phyloP scores from a whole-genome alignment of 306 rosid genomes.

The Cercis canadensis region DNA sequence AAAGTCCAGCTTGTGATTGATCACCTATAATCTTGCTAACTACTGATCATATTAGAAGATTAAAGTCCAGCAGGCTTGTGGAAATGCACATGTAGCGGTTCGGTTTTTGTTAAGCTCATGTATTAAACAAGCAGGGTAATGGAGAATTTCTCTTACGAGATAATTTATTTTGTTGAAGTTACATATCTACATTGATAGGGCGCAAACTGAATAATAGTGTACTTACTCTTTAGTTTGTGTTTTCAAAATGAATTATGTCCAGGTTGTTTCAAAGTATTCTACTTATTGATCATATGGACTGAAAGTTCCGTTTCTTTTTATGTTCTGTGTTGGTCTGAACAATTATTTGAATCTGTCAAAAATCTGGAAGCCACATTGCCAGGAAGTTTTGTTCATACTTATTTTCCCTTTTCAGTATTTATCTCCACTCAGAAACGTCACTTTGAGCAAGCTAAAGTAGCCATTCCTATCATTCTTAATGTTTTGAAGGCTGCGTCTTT shows the following conservation, averaged over 20 bases:
- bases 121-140: not conserved
- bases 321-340: constrained; percentile 23
- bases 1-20: constrained; percentile 18
- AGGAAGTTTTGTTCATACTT: constrained; percentile 24
- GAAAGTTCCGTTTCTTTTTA: not conserved
- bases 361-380: constrained; percentile 33
- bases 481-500: constrained; percentile 65
- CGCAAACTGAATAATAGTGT: constrained; percentile 24
- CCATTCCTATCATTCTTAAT: constrained; percentile 70
- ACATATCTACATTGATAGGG: constrained; percentile 31
- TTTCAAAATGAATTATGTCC: too few species aligned
- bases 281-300: too few species aligned
- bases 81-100: too few species aligned
- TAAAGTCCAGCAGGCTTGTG: too few species aligned
- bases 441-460: constrained; percentile 75
- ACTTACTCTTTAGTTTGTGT: not conserved
- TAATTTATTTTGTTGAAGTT: constrained; percentile 17
- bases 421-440: constrained; percentile 77
- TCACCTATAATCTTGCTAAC: constrained; percentile 11
- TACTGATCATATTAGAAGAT: constrained; percentile 4
- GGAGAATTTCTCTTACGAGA: constrained; percentile 8
- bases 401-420: constrained; percentile 64
- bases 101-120: not conserved
- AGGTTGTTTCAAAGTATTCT: too few species aligned
- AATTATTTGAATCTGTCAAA: constrained; percentile 14